phyloP scores from a whole-genome alignment of 345 rosid genomes.

The Sapria himalayana region DNA sequence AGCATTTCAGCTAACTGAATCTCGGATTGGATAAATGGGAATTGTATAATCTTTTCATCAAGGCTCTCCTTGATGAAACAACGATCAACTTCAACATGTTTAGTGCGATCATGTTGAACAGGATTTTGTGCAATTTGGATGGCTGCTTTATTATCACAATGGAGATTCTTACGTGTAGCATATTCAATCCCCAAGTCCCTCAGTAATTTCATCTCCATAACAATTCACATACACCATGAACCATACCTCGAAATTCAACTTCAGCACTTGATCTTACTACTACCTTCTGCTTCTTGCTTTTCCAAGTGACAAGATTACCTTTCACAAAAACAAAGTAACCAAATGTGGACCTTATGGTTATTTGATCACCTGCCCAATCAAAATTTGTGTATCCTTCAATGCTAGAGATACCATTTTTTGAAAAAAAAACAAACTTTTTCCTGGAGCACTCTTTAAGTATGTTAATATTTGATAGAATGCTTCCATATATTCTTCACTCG shows the following conservation, averaged over 20 bases:
- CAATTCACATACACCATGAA: not conserved
- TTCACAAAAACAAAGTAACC: not conserved
- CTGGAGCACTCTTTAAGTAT: not conserved
- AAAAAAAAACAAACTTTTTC: not conserved
- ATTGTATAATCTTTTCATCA: not conserved
- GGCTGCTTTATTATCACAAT: not conserved
- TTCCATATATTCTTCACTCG: not conserved
- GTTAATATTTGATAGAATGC: not conserved
- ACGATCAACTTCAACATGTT: no score
- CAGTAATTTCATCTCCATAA: not conserved
- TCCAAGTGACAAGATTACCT: no score
- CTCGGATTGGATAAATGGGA: not conserved
- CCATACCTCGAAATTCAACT: not conserved
- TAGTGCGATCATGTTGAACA: no score
- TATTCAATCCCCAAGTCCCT: not conserved
- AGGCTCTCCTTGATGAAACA: not conserved
- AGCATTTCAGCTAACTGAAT: not conserved
- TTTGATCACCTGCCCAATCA: not conserved
- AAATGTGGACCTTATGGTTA: not conserved
- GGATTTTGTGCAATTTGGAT: not conserved
- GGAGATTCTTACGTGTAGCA: not conserved
- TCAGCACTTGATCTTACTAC: not conserved
- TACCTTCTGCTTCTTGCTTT: no score
- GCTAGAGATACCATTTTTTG: not conserved
- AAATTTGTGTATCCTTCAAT: not conserved